These are phyloP conservation scores for Elsinoe fawcettii DNA, from an alignment of 2,329 filamentous ascomycete genomes.

Conservation along the genomic window DNA sequence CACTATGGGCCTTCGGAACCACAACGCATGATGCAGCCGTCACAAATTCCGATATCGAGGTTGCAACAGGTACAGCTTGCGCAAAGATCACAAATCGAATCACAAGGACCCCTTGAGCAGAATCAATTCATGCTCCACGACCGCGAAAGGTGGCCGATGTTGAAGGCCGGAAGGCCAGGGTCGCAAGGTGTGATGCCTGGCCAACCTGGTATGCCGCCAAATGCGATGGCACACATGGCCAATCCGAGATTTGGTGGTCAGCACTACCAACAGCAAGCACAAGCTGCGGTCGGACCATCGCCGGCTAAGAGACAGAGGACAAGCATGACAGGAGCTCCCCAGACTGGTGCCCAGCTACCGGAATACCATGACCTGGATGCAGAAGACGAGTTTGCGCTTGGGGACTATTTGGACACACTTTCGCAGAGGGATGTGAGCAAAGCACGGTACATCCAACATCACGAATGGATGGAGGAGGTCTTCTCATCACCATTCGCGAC, in stretches of 20 bases:
- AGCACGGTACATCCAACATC: constrained; percentile 83
- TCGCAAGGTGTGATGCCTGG: constrained; percentile 11
- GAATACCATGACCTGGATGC: constrained; percentile 60
- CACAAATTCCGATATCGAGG: constrained; percentile 54
- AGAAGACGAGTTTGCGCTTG: constrained; percentile 78
- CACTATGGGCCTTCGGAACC: constrained; percentile 77
- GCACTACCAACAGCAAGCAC: constrained; percentile 19
- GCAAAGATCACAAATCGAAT: constrained; percentile 41
- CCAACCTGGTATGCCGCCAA: constrained; percentile 12
- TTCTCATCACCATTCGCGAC: constrained; percentile 83
- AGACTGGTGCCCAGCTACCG: constrained; percentile 31
- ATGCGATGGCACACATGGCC: constrained; percentile 19
- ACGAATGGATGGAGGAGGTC: constrained; percentile 99
- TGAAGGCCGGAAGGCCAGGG: constrained; percentile 41
- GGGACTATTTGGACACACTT: constrained; percentile 83
- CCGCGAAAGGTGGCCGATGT: constrained; percentile 79
- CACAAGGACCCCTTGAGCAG: constrained; percentile 70
- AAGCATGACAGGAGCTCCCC: neutral
- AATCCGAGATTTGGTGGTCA: constrained; percentile 19
- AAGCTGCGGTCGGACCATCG: constrained; percentile 30
- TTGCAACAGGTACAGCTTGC: constrained; percentile 48
- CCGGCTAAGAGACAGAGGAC: constrained; percentile 39
- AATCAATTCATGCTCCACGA: constrained; percentile 95
- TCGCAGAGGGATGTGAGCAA: constrained; percentile 84
- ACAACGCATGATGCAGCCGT: constrained; percentile 62